Percentiles rank a stretch among this genome's conserved stretches.
phyloP scores from a whole-genome alignment of 352 stramenopile genomes.

The Phytophthora melonis region DNA sequence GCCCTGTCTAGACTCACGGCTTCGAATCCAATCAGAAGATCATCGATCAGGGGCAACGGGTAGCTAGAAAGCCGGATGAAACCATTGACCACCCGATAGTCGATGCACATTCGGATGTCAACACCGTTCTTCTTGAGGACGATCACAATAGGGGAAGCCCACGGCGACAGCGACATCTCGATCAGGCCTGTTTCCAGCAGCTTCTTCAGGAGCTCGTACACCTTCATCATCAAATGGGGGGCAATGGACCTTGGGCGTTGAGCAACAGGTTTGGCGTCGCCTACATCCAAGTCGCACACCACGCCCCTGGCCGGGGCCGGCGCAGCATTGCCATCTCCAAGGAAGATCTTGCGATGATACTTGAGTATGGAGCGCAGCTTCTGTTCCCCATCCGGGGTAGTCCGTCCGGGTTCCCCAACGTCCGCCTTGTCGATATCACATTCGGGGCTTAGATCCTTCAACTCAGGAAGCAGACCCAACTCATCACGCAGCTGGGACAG shows the following conservation, averaged over 20 bases:
- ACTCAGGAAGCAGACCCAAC: too few relatives aligned
- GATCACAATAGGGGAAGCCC: background rate
- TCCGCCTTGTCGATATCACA: too few relatives aligned
- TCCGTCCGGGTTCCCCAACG: too few relatives aligned
- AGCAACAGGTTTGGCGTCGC: background rate
- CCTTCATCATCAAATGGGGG: background rate
- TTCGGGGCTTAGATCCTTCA: too few relatives aligned
- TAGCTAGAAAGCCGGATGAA: background rate
- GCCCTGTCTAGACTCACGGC: background rate
- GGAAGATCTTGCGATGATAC: too few relatives aligned
- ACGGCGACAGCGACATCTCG: background rate
- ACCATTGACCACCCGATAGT: background rate
- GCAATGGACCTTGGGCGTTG: too few relatives aligned
- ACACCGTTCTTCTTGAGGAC: background rate
- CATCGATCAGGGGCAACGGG: background rate
- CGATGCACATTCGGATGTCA: slow-evolving; percentile 1
- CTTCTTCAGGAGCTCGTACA: background rate
- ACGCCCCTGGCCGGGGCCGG: too few relatives aligned
- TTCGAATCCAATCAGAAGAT: background rate
- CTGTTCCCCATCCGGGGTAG: too few relatives aligned
- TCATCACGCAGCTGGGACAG: too few relatives aligned
- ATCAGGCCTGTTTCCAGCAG: too few relatives aligned
- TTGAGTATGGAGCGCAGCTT: too few relatives aligned
- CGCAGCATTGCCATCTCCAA: too few relatives aligned
- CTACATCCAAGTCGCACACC: slow-evolving; percentile 15